These are phyloP conservation scores for Anisodus tanguticus DNA, from an alignment of 257 asterid species.

Conservation along the genomic window DNA sequence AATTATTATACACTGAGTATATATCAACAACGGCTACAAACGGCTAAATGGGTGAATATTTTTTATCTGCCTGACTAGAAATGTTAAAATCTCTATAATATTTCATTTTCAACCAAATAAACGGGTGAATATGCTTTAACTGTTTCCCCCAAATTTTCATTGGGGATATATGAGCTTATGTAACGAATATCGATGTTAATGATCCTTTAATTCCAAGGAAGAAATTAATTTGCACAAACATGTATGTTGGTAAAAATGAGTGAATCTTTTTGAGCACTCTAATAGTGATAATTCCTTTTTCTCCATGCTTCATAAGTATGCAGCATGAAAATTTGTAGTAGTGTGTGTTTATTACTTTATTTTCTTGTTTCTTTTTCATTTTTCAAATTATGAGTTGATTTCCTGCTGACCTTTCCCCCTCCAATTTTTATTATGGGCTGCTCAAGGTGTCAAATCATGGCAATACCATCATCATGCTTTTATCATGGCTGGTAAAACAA, in stretches of 20 bases:
- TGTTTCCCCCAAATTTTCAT: too few relatives aligned
- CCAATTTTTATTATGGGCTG: not conserved
- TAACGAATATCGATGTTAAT: not conserved
- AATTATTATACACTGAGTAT: not conserved
- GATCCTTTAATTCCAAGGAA: not conserved
- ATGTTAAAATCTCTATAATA: too few relatives aligned
- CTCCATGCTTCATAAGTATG: constrained; percentile 48
- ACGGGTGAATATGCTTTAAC: too few relatives aligned
- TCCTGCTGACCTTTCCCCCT: not conserved
- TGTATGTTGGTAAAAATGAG: constrained; percentile 31
- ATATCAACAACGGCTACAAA: not conserved
- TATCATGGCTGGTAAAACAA: not conserved
- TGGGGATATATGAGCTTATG: not conserved
- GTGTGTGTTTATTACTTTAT: not conserved
- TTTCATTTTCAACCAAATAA: too few relatives aligned
- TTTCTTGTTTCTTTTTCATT: not conserved
- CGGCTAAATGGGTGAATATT: too few relatives aligned
- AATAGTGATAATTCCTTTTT: constrained; percentile 1
- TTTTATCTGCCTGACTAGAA: too few relatives aligned
- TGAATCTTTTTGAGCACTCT: not conserved
- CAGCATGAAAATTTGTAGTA: constrained; percentile 33
- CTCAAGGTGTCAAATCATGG: constrained; percentile 7
- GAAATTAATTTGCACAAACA: constrained; percentile 44
- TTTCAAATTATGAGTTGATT: not conserved
- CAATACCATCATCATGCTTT: not conserved